Base-by-base conservation (phyloP, 139 green algal genomes). In the Nannochloris sp. region DNA sequence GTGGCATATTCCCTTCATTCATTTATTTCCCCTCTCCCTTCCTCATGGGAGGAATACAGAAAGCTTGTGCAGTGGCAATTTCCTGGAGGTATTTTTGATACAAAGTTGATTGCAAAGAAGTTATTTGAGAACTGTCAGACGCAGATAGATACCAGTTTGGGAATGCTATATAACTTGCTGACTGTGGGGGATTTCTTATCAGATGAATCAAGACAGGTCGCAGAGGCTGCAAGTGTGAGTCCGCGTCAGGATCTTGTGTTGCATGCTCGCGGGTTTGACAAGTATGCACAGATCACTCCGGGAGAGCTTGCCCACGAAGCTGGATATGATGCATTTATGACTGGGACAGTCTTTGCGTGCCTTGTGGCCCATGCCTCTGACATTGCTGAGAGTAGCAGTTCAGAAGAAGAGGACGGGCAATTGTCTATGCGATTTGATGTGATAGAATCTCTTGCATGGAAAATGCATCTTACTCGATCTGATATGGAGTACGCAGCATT, bases 251-350 rank as follows among this genome's bases (percentile, higher is more conserved):
- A 59, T 55, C 58, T 26, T 14, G 70, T 77, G 44, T 33, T 61
- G 9, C 75, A 82, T 37, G 67, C 67, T 2, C 12, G 49, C 1
- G 72, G 63, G 3, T 82, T 67, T 49, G 62, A 73, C 28, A 62
- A 62, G 10, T 82, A 82, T 65, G 49, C 62, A 28, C 30, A 17
- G 5, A 5, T 45, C 8, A 29, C 6, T 25, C 30, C 26, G 29
- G 20, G 26, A 37, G 56, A 43, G 0, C 68, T 63, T 49, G 85
- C 79, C 2, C 85, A 92, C 40, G 85, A 92, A 62, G 85, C 85
- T 0, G 85, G 85, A 0, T 92, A 78, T 37, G 85, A 92, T 49
- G 85, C 85, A 0, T 90, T 78, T 66, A 93, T 92, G 80, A 92
- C 85, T 0, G 85, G 80, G 3, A 49, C 57, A 2, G 72, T 72